Base-by-base conservation (phyloP, 2,329 filamentous ascomycete species). In the Fusarium aywerte region DNA sequence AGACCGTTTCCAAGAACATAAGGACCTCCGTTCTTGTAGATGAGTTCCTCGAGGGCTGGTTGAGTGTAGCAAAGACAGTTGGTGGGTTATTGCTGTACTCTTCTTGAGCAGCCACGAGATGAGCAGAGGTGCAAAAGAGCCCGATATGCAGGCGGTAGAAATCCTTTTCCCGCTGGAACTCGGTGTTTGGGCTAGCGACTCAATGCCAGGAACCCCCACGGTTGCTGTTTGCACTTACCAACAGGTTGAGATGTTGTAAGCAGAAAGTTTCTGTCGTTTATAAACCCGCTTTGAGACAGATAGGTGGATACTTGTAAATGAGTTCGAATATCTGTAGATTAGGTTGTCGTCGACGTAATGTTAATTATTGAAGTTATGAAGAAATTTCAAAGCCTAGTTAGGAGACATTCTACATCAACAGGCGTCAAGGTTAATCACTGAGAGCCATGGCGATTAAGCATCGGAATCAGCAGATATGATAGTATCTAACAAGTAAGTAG, bases 1-100 rank as follows among this genome's bases (percentile, higher is more conserved):
- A 92, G 78, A 35, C 82, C 69, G 10, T 85, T 76, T 3, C 90
- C 90, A 42, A 92, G 87, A 33, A 91, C 82, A 73, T 87, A 92
- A 0, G 84, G 85, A 5, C 82, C 77, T 15, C 76, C 77, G 4
- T 74, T 64, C 2, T 31, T 40, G 4, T 78, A 76, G 1, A 92
- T 82, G 52, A 89, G 82, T 1, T 75, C 71, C 71, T 92, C 90
- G 8, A 91, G 80, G n/a, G n/a, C 12, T 84, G 82, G 73, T 92
- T 89, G 7, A 92, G 84, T 0, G 85, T 85, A 27, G 82, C 78
- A 76, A 92, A 92, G n/a, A 92, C 82, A 0, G 80, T 82, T 10
- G 77, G 77, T 1, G 91, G 79, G 68, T 87, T 85, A 42, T 85
- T 80, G 47, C 91, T 86, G 74, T 92, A 92, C 1, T 86, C 86